Base-by-base conservation (phyloP, 1,284 basidiomycete genomes). In the Cutaneotrichosporon curvatum region DNA sequence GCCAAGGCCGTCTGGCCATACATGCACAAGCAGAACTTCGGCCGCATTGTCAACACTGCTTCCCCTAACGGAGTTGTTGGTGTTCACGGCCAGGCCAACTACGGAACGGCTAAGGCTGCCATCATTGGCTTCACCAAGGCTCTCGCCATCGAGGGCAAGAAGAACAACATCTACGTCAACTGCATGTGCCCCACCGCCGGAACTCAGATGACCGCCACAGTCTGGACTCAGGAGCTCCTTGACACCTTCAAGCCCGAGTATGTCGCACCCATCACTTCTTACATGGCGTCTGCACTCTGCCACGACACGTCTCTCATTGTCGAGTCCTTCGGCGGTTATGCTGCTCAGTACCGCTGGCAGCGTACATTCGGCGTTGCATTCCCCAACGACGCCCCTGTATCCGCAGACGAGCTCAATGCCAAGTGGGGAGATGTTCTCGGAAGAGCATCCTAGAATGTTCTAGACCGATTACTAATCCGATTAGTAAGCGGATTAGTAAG, bases 21-120 rank as follows among this genome's bases (percentile, higher is more conserved):
- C 64, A 96, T 98, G 80, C 84, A 87, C 72, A 86, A 92, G 74
- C 94, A 98, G 68, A 91, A 90, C 74, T 97, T 85, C 67, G 94
- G 95, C 22, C 83, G 95, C 47, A 94, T 99, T 63, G 79, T 98
- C 51, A 96, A 88, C 46, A 97, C 92, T 20, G 81, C 83, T 47
- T 97, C 92, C 4, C 83, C 85, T 65, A 89, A 92, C 47, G 94
- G 92, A 55, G 83, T 96, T 50, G 67, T 88, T 65, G 94, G 92
- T n/a, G 92, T 95, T 73, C 90, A 95, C 68, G 92, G 91, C 23
- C 89, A 96, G 70, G 84, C 72, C 45, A 76, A 76, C 63, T 94
- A 95, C 68, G 84, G 85, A n/a, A 83, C 92, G 2, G 94, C 94
- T 28, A 98, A 98, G 73, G 86, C 89, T 48, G 94, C 81, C 35